Conservation (phyloP, 2,329 filamentous ascomycete species). For the Venturia carpophila region DNA sequence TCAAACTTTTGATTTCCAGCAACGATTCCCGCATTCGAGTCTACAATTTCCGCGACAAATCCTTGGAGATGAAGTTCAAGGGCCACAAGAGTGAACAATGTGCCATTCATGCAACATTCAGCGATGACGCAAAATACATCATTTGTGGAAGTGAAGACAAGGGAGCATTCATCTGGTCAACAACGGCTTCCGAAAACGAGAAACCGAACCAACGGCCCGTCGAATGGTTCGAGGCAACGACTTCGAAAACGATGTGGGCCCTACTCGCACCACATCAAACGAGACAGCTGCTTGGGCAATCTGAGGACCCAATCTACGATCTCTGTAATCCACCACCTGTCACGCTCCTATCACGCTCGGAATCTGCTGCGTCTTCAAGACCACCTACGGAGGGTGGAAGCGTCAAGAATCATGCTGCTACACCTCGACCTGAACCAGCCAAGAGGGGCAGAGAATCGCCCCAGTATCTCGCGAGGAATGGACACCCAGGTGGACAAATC, state of each 20-base stretch:
- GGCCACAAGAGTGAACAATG: conserved; percentile 85
- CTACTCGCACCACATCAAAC: conserved; percentile 75
- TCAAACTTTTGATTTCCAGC: conserved; percentile 83
- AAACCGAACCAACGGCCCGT: conserved; percentile 72
- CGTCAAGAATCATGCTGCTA: conserved; percentile 19
- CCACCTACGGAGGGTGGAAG: conserved; percentile 37
- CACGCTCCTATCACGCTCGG: conserved; percentile 66
- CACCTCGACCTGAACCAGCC: conserved; percentile 22
- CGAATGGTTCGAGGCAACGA: conserved; percentile 87
- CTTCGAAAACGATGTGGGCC: conserved; percentile 81
- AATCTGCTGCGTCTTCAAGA: conserved; percentile 48
- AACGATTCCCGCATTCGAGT: conserved; percentile 89
- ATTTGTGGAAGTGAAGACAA: conserved; percentile 91
- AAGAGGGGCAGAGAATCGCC: conserved; percentile 54
- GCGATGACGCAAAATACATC: conserved; percentile 76
- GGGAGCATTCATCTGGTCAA: conserved; percentile 83
- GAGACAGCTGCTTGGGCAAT: conserved; percentile 66
- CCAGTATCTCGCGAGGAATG: conserved; percentile 66
- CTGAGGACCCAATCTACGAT: conserved; percentile 90
- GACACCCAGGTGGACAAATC: conserved; percentile 77
- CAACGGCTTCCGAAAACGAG: conserved; percentile 45
- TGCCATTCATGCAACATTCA: conserved; percentile 84
- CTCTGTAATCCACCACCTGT: conserved; percentile 92
- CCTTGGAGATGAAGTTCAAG: conserved; percentile 79
- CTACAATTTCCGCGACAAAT: conserved; percentile 81